Conservation (phyloP, 164 flowering plant species). For the Kingdonia uniflora region DNA sequence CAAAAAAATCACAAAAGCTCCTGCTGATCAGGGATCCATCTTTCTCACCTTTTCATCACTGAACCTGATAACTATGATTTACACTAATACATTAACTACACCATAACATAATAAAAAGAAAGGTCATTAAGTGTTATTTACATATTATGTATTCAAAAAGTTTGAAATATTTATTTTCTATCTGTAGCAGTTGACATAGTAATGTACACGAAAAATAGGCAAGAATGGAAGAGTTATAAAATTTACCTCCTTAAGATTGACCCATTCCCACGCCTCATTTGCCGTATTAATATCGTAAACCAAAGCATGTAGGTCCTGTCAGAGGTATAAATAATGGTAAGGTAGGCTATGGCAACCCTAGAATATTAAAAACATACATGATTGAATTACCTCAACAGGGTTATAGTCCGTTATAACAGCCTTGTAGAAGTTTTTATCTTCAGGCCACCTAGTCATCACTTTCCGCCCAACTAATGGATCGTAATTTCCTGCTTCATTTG, state of each 20-base stretch:
- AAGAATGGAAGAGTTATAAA: neutral
- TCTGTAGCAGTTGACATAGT: no score
- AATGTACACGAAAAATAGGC: no score
- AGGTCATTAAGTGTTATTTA: no score
- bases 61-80: no score
- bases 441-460: constrained; percentile 96
- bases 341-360: neutral
- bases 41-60: no score
- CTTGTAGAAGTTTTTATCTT: constrained; percentile 86
- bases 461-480: constrained; percentile 63
- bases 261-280: constrained; percentile 46
- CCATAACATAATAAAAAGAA: no score
- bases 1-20: no score
- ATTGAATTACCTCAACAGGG: constrained; percentile 45
- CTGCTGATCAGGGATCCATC: no score
- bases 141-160: no score
- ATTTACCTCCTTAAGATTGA: constrained; percentile 46
- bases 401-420: constrained; percentile 80
- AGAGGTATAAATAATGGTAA: constrained; percentile 5
- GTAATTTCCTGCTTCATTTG: constrained; percentile 35
- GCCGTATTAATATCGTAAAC: constrained; percentile 40
- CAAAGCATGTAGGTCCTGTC: constrained; percentile 49
- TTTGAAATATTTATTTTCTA: no score
- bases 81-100: no score
- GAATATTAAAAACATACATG: neutral